Evolutionary conservation across 148 eudicot species (phyloP), one percentile per base, ranked within the genome.

Genomic region (Persicaria maculosa): DNA sequence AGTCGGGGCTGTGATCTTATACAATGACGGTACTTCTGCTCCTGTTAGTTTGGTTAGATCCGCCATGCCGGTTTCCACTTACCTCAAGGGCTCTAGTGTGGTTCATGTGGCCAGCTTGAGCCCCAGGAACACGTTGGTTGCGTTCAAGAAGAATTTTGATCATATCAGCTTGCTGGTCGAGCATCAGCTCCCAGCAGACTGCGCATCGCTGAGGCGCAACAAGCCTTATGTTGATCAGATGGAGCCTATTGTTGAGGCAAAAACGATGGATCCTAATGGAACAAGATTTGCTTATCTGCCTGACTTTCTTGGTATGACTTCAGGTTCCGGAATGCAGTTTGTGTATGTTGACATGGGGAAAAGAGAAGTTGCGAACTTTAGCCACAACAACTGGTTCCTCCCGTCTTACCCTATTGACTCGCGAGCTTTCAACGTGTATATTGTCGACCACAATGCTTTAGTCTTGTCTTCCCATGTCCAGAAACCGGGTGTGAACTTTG

Each of bases 401-500:
- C 84, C 84, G 19, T 83, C 85, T 55, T 84, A 89, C 71, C 86
- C 89, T 9, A 75, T 86, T 40, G 81, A 83, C 22, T 83, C 83
- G 25, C 79, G 77, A 75, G 83, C 86, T 47, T 84, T 93, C 52
- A 80, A 81, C 2, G 85, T 84, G 46, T 89, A 82, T 52, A 75
- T 93, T 25, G 81, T 93, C 7, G 97, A 91, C 83, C 92, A 91
- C 15, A 86, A 89, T 45, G 81, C 87, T 16, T 77, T 87, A 47
- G 91, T 83, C 20, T 71, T 93, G 73, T 77, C 93, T 19, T 87
- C 93, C 44, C 87, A 89, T 80, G 91, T 89, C 25, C 88, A 87
- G 47, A 84, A 81, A 22, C 93, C 98, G 0, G 98, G 98, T 47
- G 79, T 87, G 61, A 87, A 86, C 80, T 93, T 90, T 79, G 84